phyloP scores from a whole-genome alignment of 176 grass and related monocot genomes.

The Triticum timopheevii region DNA sequence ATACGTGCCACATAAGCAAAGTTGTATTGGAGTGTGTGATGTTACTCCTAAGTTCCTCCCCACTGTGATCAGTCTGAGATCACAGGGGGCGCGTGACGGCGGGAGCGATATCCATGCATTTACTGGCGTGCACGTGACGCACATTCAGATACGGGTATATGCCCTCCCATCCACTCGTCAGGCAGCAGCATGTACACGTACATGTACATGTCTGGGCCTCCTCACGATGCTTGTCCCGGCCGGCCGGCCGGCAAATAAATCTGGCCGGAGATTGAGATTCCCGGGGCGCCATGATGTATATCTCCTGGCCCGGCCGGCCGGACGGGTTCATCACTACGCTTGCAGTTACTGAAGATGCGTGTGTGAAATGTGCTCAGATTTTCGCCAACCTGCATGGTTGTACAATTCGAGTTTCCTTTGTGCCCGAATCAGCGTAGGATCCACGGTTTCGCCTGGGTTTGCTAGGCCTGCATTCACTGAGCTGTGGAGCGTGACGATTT shows the following conservation, averaged over 20 bases:
- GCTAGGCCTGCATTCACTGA: background rate
- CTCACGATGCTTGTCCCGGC: background rate
- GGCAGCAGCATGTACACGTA: background rate
- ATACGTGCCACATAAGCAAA: too few relatives aligned
- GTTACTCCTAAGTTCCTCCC: too few relatives aligned
- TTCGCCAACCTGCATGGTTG: too few relatives aligned
- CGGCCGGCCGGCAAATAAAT: background rate
- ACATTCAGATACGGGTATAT: conserved; percentile 5
- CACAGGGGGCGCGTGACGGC: conserved; percentile 34
- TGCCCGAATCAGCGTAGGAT: too few relatives aligned
- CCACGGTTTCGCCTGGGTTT: too few relatives aligned
- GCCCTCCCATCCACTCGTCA: background rate
- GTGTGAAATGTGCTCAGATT: too few relatives aligned
- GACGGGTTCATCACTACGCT: background rate
- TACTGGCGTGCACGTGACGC: background rate
- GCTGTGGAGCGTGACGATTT: background rate
- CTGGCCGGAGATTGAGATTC: background rate
- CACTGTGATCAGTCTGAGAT: too few relatives aligned
- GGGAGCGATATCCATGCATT: background rate
- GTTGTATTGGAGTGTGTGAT: too few relatives aligned
- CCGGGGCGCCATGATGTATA: background rate
- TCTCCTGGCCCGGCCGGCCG: background rate
- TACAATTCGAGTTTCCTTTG: too few relatives aligned
- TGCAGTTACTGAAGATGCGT: background rate
- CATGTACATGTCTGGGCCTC: background rate